phyloP scores from a whole-genome alignment of 345 rosid genomes.

The Syzygium oleosum region DNA sequence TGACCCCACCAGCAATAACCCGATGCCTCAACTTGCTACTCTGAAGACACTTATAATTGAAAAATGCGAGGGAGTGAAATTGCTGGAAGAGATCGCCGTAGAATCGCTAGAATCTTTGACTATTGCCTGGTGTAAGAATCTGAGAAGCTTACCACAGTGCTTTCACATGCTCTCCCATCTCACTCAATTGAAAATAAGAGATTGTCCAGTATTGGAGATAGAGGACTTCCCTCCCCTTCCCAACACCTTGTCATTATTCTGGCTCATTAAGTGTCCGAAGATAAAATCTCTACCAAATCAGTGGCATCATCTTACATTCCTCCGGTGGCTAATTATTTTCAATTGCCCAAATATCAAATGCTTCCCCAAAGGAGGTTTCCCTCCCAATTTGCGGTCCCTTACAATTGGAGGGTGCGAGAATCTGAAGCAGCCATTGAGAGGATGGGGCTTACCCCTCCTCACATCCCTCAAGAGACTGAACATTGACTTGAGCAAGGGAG shows the following conservation, averaged over 20 bases:
- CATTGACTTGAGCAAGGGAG: neutral
- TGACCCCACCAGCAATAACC: neutral
- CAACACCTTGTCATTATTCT: too few relatives aligned
- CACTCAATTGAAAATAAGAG: neutral
- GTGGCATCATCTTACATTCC: neutral
- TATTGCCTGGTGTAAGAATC: accelerated
- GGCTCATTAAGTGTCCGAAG: too few relatives aligned
- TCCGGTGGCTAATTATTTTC: accelerated
- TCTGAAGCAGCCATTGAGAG: neutral
- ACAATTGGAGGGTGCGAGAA: accelerated
- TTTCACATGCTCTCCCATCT: neutral
- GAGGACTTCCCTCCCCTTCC: too few relatives aligned
- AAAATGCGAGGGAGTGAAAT: neutral
- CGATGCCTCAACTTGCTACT: neutral
- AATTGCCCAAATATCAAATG: accelerated
- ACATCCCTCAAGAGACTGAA: accelerated
- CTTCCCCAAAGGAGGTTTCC: neutral
- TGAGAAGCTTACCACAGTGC: neutral
- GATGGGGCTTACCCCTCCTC: neutral
- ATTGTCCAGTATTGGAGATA: too few relatives aligned
- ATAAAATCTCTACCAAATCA: too few relatives aligned
- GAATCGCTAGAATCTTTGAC: too few relatives aligned
- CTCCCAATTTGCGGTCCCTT: neutral
- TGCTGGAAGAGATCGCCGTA: neutral
- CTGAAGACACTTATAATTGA: accelerated